Conservation (phyloP, 2,329 filamentous ascomycete species). For the Colletotrichum viniferum region DNA sequence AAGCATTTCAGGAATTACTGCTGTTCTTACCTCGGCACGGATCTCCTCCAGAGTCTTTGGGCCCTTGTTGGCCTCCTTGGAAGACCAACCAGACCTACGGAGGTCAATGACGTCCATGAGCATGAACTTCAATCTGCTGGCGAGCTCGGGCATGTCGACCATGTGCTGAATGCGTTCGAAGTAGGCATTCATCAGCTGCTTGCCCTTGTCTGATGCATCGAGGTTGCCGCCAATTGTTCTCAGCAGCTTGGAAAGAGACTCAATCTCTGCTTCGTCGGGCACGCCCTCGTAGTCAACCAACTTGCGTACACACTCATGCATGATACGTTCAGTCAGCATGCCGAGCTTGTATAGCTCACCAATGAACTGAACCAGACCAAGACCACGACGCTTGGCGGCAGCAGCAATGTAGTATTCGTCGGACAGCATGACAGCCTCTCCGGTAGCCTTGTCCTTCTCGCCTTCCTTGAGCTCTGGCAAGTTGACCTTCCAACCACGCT, state of each 20-base stretch:
- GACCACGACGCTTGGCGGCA: conserved; percentile 92
- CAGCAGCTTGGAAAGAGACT: conserved; percentile 92
- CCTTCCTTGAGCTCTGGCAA: conserved; percentile 79
- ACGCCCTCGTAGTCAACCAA: conserved; percentile 93
- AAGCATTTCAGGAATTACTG: no score
- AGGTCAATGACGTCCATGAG: conserved; percentile 92
- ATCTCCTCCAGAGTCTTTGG: conserved; percentile 97
- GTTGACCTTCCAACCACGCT: conserved; percentile 94
- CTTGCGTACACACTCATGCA: conserved; percentile 99
- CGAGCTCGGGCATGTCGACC: conserved; percentile 78
- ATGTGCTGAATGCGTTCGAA: conserved; percentile 87
- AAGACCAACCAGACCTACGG: conserved; percentile 76
- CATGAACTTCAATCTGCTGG: conserved; percentile 94
- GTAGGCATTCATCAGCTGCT: conserved; percentile 89
- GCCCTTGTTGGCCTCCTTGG: conserved; percentile 90
- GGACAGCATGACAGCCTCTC: conserved; percentile 83
- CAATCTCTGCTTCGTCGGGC: conserved; percentile 94
- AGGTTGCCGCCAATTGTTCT: conserved; percentile 90
- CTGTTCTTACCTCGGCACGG: conserved; percentile 69
- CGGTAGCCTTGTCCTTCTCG: conserved; percentile 47
- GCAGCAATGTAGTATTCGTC: conserved; percentile 96
- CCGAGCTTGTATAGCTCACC: conserved; percentile 98
- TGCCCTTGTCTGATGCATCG: conserved; percentile 82
- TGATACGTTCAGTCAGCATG: conserved; percentile 98
- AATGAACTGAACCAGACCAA: conserved; percentile 98